Conservation (phyloP, 2,329 filamentous ascomycete species). For the Juglanconis sp. region DNA sequence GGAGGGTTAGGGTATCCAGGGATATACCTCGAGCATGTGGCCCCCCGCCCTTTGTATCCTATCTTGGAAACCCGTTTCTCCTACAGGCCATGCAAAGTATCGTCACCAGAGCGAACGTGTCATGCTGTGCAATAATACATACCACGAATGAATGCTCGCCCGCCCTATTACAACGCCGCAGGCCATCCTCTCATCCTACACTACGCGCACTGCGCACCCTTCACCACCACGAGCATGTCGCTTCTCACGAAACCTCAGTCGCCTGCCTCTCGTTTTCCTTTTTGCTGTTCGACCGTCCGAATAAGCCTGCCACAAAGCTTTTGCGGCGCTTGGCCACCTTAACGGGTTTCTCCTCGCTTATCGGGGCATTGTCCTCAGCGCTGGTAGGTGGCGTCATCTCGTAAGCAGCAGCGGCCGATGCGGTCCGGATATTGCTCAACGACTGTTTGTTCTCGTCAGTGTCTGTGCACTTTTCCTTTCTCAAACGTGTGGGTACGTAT, state of each 20-base stretch:
- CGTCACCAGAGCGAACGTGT: neutral
- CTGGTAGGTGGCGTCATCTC: constrained; percentile 20
- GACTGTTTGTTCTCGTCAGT: constrained; percentile 23
- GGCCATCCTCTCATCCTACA: neutral
- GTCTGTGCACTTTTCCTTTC: constrained; percentile 17
- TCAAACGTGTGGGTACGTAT: too few species aligned
- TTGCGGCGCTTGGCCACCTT: constrained; percentile 37
- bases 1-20: too few species aligned
- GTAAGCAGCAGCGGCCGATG: constrained; percentile 18
- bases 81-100: neutral
- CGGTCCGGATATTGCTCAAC: constrained; percentile 28
- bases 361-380: constrained; percentile 10
- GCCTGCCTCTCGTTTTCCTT: constrained; percentile 16
- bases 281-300: constrained; percentile 31
- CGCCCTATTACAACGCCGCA: neutral
- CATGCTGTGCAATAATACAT: neutral
- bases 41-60: too few species aligned
- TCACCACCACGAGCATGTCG: neutral
- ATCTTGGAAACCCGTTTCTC: neutral
- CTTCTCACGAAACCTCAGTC: neutral
- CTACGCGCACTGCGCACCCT: neutral
- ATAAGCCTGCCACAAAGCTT: constrained; percentile 45
- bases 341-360: constrained; percentile 12
- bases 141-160: neutral
- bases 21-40: too few species aligned